These are phyloP conservation scores for Ogataea corticis DNA, from an alignment of 805 yeast species.

Conservation along the genomic window DNA sequence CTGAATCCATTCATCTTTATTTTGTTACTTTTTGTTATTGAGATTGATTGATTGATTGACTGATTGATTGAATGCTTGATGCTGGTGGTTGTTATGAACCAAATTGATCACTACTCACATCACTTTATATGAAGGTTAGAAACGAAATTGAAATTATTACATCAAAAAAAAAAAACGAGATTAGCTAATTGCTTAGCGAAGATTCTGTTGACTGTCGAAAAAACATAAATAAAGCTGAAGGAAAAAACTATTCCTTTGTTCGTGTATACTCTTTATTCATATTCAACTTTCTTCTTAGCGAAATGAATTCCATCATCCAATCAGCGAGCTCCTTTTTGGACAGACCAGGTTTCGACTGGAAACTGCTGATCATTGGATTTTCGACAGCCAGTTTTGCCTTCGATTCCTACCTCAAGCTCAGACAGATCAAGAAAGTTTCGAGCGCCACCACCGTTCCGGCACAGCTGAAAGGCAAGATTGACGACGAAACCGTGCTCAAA, in stretches of 20 bases:
- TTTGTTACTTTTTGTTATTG: slow-evolving; percentile 12
- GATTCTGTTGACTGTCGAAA: background rate
- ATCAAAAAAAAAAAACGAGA: background rate
- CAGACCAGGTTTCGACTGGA: slow-evolving; percentile 77
- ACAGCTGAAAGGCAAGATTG: slow-evolving; percentile 65
- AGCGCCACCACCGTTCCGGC: slow-evolving; percentile 60
- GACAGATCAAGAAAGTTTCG: slow-evolving; percentile 71
- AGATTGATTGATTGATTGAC: slow-evolving; percentile 5
- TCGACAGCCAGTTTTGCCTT: slow-evolving; percentile 73
- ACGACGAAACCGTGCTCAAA: slow-evolving; percentile 70
- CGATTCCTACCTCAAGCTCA: slow-evolving; percentile 68
- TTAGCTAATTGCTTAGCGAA: background rate
- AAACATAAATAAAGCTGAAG: background rate
- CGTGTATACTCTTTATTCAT: background rate
- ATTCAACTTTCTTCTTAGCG: background rate
- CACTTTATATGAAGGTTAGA: slow-evolving; percentile 13
- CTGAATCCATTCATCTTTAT: slow-evolving; percentile 18
- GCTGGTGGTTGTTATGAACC: slow-evolving; percentile 8
- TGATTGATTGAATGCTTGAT: slow-evolving; percentile 8
- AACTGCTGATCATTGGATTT: slow-evolving; percentile 68
- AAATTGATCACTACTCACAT: slow-evolving; percentile 6
- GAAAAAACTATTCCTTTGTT: background rate
- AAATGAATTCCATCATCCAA: slow-evolving; percentile 32
- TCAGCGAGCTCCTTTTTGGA: slow-evolving; percentile 56
- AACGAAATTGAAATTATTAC: slow-evolving; percentile 12